Evolutionary conservation across 2,329 filamentous ascomycete genomes (phyloP).

Genomic region (Pezicula radicicola): DNA sequence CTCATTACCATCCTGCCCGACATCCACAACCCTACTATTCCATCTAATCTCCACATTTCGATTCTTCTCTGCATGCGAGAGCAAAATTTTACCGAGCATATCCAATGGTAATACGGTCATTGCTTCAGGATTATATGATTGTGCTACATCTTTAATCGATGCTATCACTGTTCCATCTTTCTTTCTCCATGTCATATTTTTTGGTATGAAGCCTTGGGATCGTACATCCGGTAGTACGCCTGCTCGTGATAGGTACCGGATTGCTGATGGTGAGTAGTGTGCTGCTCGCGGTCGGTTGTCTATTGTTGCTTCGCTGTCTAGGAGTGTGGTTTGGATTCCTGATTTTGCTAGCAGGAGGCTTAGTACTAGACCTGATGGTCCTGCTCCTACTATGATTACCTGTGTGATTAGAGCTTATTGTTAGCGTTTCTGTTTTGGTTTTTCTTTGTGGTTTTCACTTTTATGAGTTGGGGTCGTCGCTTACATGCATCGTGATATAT

Average conservation of each 20-base stretch:
- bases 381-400: constrained; percentile 47
- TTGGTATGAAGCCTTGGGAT: constrained; percentile 36
- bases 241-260: constrained; percentile 55
- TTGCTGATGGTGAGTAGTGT: constrained; percentile 57
- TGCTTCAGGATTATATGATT: constrained; percentile 28
- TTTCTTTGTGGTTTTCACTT: no score
- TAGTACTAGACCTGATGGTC: constrained; percentile 47
- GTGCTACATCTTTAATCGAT: constrained; percentile 22
- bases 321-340: constrained; percentile 47
- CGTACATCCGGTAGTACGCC: constrained; percentile 53
- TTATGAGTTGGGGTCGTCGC: no score
- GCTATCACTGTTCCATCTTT: constrained; percentile 32
- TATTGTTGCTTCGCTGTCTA: constrained; percentile 52
- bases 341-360: constrained; percentile 47
- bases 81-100: constrained; percentile 37
- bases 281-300: constrained; percentile 60
- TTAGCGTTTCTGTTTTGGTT: no score
- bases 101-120: constrained; percentile 43
- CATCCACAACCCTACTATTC: constrained; percentile 42
- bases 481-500: no score
- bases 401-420: neutral
- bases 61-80: constrained; percentile 32
- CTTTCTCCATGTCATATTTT: constrained; percentile 41
- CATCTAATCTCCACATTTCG: constrained; percentile 37
- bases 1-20: constrained; percentile 46